Percentiles rank a stretch among this genome's conserved stretches.
Conservation (phyloP, 2,329 filamentous ascomycete species). For the Hymenoscyphus repandus region DNA sequence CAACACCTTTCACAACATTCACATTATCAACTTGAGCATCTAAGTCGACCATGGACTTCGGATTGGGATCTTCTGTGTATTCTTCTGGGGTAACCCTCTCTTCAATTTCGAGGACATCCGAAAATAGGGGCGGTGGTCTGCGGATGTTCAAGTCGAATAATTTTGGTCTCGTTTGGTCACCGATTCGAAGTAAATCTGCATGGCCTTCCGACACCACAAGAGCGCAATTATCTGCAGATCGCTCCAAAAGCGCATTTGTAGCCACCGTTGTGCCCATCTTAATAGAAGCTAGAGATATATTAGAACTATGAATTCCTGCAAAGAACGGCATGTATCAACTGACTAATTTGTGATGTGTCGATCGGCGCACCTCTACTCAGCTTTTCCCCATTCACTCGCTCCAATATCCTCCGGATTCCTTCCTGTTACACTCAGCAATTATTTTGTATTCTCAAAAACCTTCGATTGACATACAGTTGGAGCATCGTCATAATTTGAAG, state of each 20-base stretch:
- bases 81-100: conserved; percentile 89
- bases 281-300: conserved; percentile 58
- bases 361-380: conserved; percentile 75
- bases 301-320: background rate
- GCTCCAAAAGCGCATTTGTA: conserved; percentile 83
- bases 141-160: conserved; percentile 88
- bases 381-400: conserved; percentile 66
- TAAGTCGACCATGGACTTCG: conserved; percentile 46
- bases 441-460: too few relatives aligned
- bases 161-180: conserved; percentile 82
- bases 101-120: conserved; percentile 80
- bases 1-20: conserved; percentile 27
- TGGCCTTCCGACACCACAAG: conserved; percentile 86
- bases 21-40: background rate
- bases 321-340: background rate
- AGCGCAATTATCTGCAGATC: conserved; percentile 84
- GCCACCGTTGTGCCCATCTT: conserved; percentile 95
- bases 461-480: conserved; percentile 57
- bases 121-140: conserved; percentile 83
- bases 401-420: conserved; percentile 81
- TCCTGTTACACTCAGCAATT: too few relatives aligned
- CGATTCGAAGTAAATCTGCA: conserved; percentile 80
- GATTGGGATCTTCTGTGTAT: conserved; percentile 79
- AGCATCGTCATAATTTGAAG: conserved; percentile 63
- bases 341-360: conserved; percentile 68